Evolutionary conservation across 169 alveolate genomes (phyloP).

Genomic region (Eimeria tenella): DNA sequence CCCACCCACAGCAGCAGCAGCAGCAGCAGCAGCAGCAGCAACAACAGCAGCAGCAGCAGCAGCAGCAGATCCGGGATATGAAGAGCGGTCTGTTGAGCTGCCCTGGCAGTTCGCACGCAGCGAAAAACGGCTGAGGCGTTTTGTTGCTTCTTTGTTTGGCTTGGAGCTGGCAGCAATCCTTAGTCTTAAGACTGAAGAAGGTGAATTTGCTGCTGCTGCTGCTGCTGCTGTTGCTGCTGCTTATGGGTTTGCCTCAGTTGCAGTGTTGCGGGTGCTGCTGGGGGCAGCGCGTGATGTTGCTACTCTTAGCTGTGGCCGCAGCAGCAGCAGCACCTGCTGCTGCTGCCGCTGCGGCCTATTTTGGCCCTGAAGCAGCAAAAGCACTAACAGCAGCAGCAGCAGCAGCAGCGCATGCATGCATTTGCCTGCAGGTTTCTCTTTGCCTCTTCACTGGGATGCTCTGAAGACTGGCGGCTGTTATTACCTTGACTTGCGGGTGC

Average conservation of each 20-base stretch:
- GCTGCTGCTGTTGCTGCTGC: neutral
- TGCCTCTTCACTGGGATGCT: neutral
- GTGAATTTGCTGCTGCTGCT: neutral
- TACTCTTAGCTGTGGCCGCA: too few relatives aligned
- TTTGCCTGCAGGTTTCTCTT: neutral
- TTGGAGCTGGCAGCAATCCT: neutral
- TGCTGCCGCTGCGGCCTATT: neutral
- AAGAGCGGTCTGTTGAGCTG: neutral
- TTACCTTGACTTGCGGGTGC: neutral
- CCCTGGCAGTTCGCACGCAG: neutral
- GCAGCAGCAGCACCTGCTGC: too few relatives aligned
- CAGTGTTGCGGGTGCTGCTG: neutral
- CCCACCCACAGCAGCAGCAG: too few relatives aligned
- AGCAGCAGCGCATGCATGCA: conserved; percentile 3
- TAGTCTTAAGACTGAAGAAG: neutral
- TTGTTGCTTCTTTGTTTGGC: neutral
- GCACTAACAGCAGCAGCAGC: neutral
- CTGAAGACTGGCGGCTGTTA: neutral
- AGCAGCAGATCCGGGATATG: neutral
- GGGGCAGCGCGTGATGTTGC: too few relatives aligned
- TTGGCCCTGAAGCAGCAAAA: neutral
- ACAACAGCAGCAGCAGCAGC: too few relatives aligned
- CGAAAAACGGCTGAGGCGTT: neutral
- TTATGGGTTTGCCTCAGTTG: neutral
- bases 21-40: too few relatives aligned